These are phyloP conservation scores for Stachybotrys chartarum DNA, from an alignment of 2,329 filamentous ascomycete species.

Conservation along the genomic window DNA sequence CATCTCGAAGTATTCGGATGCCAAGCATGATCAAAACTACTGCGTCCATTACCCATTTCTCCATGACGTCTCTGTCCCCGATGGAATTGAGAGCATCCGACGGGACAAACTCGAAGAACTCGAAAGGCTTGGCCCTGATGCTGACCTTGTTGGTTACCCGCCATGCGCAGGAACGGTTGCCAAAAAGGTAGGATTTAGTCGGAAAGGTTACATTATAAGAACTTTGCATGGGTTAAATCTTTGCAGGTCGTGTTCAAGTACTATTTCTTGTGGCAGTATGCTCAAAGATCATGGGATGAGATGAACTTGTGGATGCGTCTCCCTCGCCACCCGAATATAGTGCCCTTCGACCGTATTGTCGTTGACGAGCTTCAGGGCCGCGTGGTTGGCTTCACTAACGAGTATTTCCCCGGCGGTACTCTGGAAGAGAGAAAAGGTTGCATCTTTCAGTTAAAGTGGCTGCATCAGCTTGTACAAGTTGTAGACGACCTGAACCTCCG, in stretches of 20 bases:
- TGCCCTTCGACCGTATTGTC: conserved; percentile 25
- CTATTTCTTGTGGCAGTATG: conserved; percentile 15
- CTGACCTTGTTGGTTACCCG: conserved; percentile 15
- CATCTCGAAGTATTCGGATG: conserved; percentile 10
- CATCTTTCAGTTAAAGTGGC: conserved; percentile 26
- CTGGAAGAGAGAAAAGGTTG: conserved; percentile 19
- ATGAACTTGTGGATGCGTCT: conserved; percentile 26
- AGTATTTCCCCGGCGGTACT: conserved; percentile 25
- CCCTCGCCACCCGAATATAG: conserved; percentile 27
- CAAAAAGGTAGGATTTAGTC: conserved; percentile 5
- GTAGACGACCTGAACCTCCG: conserved; percentile 25
- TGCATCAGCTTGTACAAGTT: conserved; percentile 25
- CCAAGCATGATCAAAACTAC: conserved; percentile 17
- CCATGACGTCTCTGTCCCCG: conserved; percentile 7
- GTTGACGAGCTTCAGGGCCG: conserved; percentile 21
- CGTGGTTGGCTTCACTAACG: conserved; percentile 28
- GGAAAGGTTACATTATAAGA: background rate
- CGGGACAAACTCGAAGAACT: conserved; percentile 20
- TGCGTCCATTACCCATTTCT: conserved; percentile 17
- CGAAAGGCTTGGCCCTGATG: conserved; percentile 16
- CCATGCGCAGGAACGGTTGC: background rate
- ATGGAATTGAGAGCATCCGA: conserved; percentile 8
- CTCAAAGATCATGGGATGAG: conserved; percentile 22
- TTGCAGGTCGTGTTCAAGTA: conserved; percentile 25
- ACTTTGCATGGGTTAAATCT: background rate